Base-by-base conservation (phyloP, 140 eudicot genomes). In the Flaveria floridana region DNA sequence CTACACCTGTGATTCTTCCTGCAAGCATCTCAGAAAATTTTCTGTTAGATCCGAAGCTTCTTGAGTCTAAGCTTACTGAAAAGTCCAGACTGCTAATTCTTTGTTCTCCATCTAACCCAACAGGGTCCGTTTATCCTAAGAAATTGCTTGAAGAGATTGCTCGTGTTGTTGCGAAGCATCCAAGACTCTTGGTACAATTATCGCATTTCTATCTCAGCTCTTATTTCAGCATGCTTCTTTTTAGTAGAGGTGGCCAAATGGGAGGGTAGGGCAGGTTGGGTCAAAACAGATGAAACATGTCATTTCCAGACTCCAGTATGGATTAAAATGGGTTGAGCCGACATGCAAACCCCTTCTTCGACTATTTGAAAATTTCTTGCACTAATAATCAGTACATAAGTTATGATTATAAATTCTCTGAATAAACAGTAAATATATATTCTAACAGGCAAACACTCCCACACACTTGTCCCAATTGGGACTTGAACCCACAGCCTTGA, bases 61-160 rank as follows among this genome's bases (percentile, higher is more conserved):
- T 93, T 18, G 98, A 90, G 71, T 83, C 98, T 55, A 88, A 85
- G 76, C 85, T 93, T 37, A 90, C 87, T 7, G 98, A 93, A 42
- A 93, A 90, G 72, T 90, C 98, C 61, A 88, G 98, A 79, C 75
- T 93, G 78, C 80, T 93, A 74, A 90, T 88, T 81, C 96, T 93
- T 62, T 93, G 98, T 77, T 90, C 97, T 66, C 98, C 98, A 53
- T 93, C 98, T 56, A 93, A 93, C 87, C 97, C 98, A 26, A 90
- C 98, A 1, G 98, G 98, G 50, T 85, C 96, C 0, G 98, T 93
- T 63, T 93, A 90, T 67, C 97, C 98, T 26, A 78, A 79, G 59
- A 64, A 81, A 57, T 79, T 93, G 70, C 97, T 93, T 21, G 94
- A 93, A 81, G 88, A 90, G 78, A 88, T 93, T 77, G 94, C 98